Percentiles rank a stretch among this genome's conserved stretches.
These are phyloP conservation scores for Pachysolen tannophilus DNA, from an alignment of 805 yeast species.

Conservation along the genomic window DNA sequence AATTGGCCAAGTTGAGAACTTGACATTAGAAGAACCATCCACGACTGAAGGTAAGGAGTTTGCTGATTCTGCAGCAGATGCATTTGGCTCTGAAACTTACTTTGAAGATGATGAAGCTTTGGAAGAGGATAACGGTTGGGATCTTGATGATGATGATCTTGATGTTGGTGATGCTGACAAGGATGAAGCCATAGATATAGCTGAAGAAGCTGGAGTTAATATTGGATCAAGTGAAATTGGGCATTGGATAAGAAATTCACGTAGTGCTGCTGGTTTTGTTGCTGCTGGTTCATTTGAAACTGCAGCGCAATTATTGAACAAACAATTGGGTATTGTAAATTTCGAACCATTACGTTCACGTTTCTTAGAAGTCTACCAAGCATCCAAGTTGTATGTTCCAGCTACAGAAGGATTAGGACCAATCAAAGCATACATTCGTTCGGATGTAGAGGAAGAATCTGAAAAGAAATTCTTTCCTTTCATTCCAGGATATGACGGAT, in stretches of 20 bases:
- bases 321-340: conserved; percentile 79
- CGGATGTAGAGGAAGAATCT: conserved; percentile 51
- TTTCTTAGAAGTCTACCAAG: conserved; percentile 76
- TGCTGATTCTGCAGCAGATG: conserved; percentile 27
- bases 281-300: conserved; percentile 97
- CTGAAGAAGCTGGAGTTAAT: conserved; percentile 25
- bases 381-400: conserved; percentile 68
- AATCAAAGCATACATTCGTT: conserved; percentile 58
- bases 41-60: conserved; percentile 17
- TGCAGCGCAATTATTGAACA: conserved; percentile 86
- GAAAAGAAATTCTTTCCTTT: conserved; percentile 48
- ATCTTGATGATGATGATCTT: conserved; percentile 68
- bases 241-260: conserved; percentile 82
- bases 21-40: conserved; percentile 37
- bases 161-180: conserved; percentile 53
- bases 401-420: conserved; percentile 72
- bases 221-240: conserved; percentile 49
- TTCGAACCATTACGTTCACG: conserved; percentile 83
- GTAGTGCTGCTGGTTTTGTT: conserved; percentile 83
- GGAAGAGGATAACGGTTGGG: conserved; percentile 76
- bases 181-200: conserved; percentile 22
- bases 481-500: conserved; percentile 63
- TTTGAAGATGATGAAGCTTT: conserved; percentile 36
- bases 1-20: conserved; percentile 65
- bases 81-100: conserved; percentile 32